Base-by-base conservation (phyloP, 2,329 filamentous ascomycete species). In the Fusarium dlaminii region DNA sequence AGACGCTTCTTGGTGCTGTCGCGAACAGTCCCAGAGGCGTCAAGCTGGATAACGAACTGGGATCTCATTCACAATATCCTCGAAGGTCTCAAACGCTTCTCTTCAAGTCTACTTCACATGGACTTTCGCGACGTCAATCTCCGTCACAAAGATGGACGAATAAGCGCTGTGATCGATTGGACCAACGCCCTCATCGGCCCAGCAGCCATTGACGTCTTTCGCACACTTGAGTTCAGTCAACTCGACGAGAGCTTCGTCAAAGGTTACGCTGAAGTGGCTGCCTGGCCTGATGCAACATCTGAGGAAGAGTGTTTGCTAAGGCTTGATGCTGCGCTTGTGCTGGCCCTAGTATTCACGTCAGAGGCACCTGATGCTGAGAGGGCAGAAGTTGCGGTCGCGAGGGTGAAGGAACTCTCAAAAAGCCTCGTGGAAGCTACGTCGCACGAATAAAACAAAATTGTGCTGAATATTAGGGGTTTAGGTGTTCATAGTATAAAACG, bases 41-140 rank as follows among this genome's bases (percentile, higher is more conserved):
- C 65, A 1, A 22, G 10, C 24, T 69, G 57, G 65, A 10, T 69
- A 11, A 8, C 45, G 8, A 18, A 57, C 17, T 69, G 65, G 66
- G 20, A 24, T 0, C 14, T 14, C 9, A 24, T 57, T 2, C 39
- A 37, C 18, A 9, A 3, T 4, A 42, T 30, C 6, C 43, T 69
- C 2, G 3, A 52, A 18, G 29, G 22, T 2, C 39, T 69, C 27
- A 40, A n/a, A 8, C 65, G 66, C 2, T 68, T 63, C 8, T 43
- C 49, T 5, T n/a, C 43, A 15, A 42, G 57, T 24, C 56, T 68
- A 24, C 29, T 69, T 0, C 66, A 69, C 12, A 69, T 68, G 65
- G 65, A 69, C 49, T 69, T 68, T 49, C 66, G 66, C 29, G 34
- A 68, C 0, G 66, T 69, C 39, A 69, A 69, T 13, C 56, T 68